Base-by-base conservation (phyloP, 148 eudicot species). In the Rhododendron henanense region DNA sequence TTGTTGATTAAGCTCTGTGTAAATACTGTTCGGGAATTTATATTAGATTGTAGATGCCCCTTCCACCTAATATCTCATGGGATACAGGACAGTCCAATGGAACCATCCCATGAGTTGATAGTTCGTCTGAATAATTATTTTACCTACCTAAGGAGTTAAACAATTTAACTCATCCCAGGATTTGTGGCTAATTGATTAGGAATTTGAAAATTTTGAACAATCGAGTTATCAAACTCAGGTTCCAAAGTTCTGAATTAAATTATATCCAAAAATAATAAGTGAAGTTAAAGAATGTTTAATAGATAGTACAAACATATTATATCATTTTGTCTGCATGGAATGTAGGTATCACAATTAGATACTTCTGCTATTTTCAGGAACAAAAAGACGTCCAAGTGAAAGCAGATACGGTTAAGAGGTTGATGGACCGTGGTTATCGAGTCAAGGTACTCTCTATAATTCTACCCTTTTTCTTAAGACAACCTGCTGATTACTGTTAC, bases 391-490 rank as follows among this genome's bases (percentile, higher is more conserved):
- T 96, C 85, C 78, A 94, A 85, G 91, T 91, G 75, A 96, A 96
- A 92, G 96, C 94, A 88, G 92, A 94, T 75, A 78, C 75, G 39
- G 89, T 87, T 47, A 94, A 90, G 90, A 90, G 94, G 89, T 81
- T 94, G 87, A 88, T 91, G 92, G 98, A 96, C 41, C 91, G 89
- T 76, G 98, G 98, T 79, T 92, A 93, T 89, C 93, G 98, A 63
- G 95, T 96, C 86, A 93, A 93, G 98, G 98, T 96, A 89, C 85
- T 77, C 41, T 35, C 41, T 39, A 39, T 39, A 39, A 3, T 31
- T 14, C 50, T 85, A 47, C 65, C 47, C 63, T 69, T 78, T 33
- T 11, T 45, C 15, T 78, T 51, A 47, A 77, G 13, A 59, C 16
- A 28, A 21, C 57, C 44, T n/a, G 48, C 47, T 47, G 57, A 16